Conservation (phyloP, 2,329 filamentous ascomycete genomes). For the Fusarium abutilonis region DNA sequence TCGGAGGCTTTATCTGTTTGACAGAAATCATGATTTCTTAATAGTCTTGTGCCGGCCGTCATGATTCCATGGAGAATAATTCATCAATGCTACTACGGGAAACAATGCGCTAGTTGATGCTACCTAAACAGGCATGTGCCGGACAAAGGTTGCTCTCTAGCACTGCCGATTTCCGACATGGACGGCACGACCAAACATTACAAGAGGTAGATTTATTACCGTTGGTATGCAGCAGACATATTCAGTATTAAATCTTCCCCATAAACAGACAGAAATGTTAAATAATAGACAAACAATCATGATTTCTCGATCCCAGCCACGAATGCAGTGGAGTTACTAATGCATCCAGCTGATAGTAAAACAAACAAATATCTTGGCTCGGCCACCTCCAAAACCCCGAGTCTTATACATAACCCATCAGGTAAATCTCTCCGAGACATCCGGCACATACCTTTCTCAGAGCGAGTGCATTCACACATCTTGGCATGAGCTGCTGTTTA, state of each 20-base stretch:
- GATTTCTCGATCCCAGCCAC: no score
- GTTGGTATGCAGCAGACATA: no score
- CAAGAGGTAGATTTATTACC: no score
- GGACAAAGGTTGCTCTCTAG: not conserved
- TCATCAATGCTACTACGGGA: not conserved
- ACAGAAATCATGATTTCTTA: not conserved
- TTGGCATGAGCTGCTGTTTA: not conserved
- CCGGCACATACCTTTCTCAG: not conserved
- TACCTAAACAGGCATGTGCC: not conserved
- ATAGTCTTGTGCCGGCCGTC: not conserved
- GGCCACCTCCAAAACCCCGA: constrained; percentile 17
- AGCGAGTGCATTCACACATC: not conserved
- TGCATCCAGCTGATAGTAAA: not conserved
- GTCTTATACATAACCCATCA: not conserved
- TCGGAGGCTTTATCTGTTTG: not conserved
- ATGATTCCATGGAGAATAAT: not conserved
- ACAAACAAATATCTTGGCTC: not conserved
- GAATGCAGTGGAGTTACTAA: not conserved
- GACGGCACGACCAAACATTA: no score
- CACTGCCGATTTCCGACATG: constrained; percentile 1
- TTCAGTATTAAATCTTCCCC: no score
- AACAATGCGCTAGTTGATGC: not conserved
- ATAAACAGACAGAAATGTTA: no score
- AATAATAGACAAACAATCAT: no score
- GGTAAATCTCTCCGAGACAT: constrained; percentile 13